Percentiles rank a stretch among this genome's conserved stretches.
Conservation (phyloP, 2,329 filamentous ascomycete species). For the Periconia sp. region DNA sequence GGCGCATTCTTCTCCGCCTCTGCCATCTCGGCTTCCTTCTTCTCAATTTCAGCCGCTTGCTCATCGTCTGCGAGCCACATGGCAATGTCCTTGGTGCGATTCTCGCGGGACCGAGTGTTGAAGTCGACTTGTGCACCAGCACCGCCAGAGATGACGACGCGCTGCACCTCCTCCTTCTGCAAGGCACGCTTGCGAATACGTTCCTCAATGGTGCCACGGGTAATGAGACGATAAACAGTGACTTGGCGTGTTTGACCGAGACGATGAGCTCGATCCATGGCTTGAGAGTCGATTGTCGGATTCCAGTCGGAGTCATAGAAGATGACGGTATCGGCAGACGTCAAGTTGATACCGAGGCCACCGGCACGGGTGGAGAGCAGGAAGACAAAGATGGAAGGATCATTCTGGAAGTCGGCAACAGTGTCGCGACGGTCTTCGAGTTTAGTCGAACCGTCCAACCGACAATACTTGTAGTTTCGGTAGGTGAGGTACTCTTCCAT, state of each 20-base stretch:
- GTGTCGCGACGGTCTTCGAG: constrained; percentile 96
- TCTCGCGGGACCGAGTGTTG: constrained; percentile 88
- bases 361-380: constrained; percentile 93
- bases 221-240: constrained; percentile 97
- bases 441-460: constrained; percentile 95
- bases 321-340: constrained; percentile 95
- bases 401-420: constrained; percentile 93
- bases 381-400: constrained; percentile 96
- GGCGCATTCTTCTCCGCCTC: constrained; percentile 63
- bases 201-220: constrained; percentile 94
- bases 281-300: constrained; percentile 96
- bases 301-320: constrained; percentile 99
- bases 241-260: constrained; percentile 95
- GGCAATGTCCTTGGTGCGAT: constrained; percentile 95
- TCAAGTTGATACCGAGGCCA: constrained; percentile 97
- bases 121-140: constrained; percentile 87
- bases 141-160: constrained; percentile 92
- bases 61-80: constrained; percentile 99
- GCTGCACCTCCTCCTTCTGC: constrained; percentile 98
- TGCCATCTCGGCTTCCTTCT: constrained; percentile 84
- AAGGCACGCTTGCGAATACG: constrained; percentile 95
- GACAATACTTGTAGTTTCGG: constrained; percentile 98
- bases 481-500: constrained; percentile 99
- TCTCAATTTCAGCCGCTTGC: constrained; percentile 91
- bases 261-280: constrained; percentile 98